Evolutionary conservation across 768 basidiomycete genomes (phyloP), one percentile per base, ranked within the genome.

Genomic region (Sporobolomyces roseus): DNA sequence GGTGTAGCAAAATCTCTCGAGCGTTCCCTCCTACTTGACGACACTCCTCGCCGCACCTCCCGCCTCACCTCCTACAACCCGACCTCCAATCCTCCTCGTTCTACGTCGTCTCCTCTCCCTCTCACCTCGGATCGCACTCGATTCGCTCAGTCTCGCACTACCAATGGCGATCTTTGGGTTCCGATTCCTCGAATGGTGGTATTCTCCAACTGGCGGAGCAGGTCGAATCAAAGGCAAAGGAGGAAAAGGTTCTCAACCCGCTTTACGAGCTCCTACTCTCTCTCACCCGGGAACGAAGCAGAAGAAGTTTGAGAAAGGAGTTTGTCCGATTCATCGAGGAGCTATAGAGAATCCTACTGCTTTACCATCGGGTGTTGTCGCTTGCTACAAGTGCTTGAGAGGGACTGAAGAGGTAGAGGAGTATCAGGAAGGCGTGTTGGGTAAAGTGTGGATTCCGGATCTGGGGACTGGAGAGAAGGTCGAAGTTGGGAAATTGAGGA

Each of bases 151-250:
- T 56, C 78, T 79, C 27, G 82, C 90, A 52, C 84, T 93, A 38
- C 94, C 91, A 21, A 89, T 87, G 25, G 88, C 88, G 48, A 92
- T 99, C 66, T 94, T 99, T 79, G 89, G 91, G 77, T 82, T 99
- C 81, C 94, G 93, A 79, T 93, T 98, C 79, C 82, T 96, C 52
- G 93, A 98, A 79, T 99, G 96, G 93, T 99, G 94, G 93, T 98
- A 98, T 77, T 93, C 92, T 6, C 93, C 96, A 0, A 38, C 59
- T 84, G 50, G 96, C 91, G 16, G 93, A 89, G 5, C 90, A 89
- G 23, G 85, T 86, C 46, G 85, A 85, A n/a, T 79, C 90, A 61
- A 83, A 85, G 13, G 83, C 82, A 84, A 59, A 88, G 86, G 10
- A 89, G 87, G 33, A 82, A 85, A 2, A 12, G 25, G 9, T n/a